These are phyloP conservation scores for Phytophthora agathidicida DNA, from an alignment of 352 stramenopile species.

Conservation along the genomic window DNA sequence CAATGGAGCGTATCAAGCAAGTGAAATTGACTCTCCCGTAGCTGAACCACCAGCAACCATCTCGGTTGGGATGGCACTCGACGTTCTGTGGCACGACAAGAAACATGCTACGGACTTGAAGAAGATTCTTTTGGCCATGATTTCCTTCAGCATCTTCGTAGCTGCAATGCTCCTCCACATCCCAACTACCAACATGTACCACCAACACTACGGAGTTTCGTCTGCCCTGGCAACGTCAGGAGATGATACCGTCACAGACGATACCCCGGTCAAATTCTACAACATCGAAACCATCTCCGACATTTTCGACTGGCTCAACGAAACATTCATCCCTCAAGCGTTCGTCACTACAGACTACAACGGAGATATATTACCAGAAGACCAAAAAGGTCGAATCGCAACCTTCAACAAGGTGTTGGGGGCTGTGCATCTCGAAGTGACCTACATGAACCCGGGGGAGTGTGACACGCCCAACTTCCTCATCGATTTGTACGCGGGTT, in stretches of 20 bases:
- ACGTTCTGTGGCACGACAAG: constrained; percentile 49
- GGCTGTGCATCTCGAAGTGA: constrained; percentile 39
- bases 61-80: constrained; percentile 30
- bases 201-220: constrained; percentile 39
- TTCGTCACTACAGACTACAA: constrained; percentile 63
- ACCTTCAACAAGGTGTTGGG: constrained; percentile 52
- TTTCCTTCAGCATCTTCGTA: constrained; percentile 51
- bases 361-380: constrained; percentile 23
- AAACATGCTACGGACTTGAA: constrained; percentile 41
- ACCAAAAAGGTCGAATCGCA: constrained; percentile 34
- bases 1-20: constrained; percentile 4
- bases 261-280: constrained; percentile 48
- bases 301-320: constrained; percentile 51
- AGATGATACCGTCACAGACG: constrained; percentile 43
- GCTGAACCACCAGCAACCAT: constrained; percentile 11
- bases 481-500: constrained; percentile 38
- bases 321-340: constrained; percentile 47
- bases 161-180: constrained; percentile 51
- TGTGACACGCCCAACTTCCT: constrained; percentile 38
- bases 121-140: constrained; percentile 39
- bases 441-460: constrained; percentile 5
- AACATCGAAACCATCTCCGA: constrained; percentile 47
- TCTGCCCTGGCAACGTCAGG: constrained; percentile 44
- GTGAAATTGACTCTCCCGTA: constrained; percentile 8
- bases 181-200: constrained; percentile 37